These are phyloP conservation scores for Picochlorum sp. DNA, from an alignment of 139 green algal species.

Conservation along the genomic window DNA sequence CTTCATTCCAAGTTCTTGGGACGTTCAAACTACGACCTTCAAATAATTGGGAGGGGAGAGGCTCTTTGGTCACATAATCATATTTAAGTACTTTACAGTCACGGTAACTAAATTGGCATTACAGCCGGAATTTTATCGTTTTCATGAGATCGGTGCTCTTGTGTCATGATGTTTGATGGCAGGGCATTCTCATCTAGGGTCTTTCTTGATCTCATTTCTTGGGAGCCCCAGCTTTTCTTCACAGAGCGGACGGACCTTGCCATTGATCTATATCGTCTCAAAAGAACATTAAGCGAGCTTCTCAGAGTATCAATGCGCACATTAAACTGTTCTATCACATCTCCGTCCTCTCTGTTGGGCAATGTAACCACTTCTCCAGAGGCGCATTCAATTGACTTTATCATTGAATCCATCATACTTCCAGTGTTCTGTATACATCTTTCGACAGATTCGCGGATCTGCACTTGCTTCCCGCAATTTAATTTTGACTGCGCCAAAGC, in stretches of 20 bases:
- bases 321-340: neutral
- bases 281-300: neutral
- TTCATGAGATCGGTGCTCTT: too few species aligned
- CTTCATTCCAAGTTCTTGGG: constrained; percentile 25
- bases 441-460: neutral
- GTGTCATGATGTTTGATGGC: too few species aligned
- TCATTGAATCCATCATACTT: neutral
- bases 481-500: neutral
- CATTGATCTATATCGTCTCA: neutral
- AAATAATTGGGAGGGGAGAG: constrained; percentile 14
- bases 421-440: neutral
- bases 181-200: too few species aligned
- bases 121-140: too few species aligned
- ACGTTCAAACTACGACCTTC: constrained; percentile 24
- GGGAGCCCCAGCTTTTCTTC: too few species aligned
- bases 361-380: neutral
- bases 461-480: too few species aligned
- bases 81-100: too few species aligned
- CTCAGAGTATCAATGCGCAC: neutral
- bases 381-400: neutral
- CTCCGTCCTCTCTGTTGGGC: neutral
- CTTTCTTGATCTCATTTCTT: too few species aligned
- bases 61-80: neutral
- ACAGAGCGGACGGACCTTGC: neutral
- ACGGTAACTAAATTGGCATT: too few species aligned